Evolutionary conservation across 345 rosid species (phyloP).

Genomic region (Rhodomyrtus tomentosa): DNA sequence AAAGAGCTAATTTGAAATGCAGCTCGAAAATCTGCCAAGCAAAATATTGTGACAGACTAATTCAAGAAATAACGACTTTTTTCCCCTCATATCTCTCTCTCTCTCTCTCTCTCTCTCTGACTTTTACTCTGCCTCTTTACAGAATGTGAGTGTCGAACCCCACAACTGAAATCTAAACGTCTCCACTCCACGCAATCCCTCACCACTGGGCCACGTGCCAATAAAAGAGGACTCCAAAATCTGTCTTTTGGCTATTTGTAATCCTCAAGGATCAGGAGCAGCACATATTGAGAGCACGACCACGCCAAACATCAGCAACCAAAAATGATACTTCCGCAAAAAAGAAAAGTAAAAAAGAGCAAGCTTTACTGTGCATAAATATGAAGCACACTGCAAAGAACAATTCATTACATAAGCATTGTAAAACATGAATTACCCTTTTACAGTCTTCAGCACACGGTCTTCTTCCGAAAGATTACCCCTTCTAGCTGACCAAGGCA

Average conservation of each 20-base stretch:
- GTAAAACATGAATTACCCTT: conserved; percentile 44
- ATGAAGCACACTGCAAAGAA: neutral
- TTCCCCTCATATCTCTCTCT: no score
- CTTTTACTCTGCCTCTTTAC: no score
- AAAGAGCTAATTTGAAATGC: neutral
- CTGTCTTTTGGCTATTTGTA: neutral
- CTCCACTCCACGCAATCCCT: no score
- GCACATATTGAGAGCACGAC: neutral
- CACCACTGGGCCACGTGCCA: neutral
- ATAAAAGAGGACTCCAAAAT: neutral
- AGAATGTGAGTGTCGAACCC: no score
- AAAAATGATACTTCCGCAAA: neutral
- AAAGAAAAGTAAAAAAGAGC: neutral
- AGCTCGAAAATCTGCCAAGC: neutral
- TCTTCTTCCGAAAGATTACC: conserved; percentile 66
- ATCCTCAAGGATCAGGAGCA: neutral
- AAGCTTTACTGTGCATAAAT: neutral
- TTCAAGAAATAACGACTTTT: neutral
- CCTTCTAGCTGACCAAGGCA: conserved; percentile 78
- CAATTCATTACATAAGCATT: neutral
- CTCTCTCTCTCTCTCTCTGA: no score
- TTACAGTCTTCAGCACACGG: conserved; percentile 66
- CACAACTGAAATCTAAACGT: no score
- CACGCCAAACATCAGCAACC: neutral
- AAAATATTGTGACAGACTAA: neutral